Evolutionary conservation across 768 basidiomycete genomes (phyloP), one percentile per base, ranked within the genome.

Genomic region (Russula sp.): DNA sequence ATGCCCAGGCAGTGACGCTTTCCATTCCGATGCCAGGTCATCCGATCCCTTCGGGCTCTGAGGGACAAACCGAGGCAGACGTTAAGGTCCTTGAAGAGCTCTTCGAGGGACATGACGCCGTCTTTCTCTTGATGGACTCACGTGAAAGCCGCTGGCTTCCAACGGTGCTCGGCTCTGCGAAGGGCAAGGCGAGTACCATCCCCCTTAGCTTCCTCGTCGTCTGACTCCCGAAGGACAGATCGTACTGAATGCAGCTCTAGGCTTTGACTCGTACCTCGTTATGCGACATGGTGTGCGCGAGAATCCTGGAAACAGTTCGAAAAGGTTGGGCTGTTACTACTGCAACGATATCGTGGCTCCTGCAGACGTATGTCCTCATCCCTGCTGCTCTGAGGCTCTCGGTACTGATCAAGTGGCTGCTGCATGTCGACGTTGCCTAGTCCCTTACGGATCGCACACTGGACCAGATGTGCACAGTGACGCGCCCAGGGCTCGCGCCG

Each of bases 391-490:
- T 31, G 37, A 39, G 37, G 22, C 3, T 20, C 53, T 14, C 6
- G 31, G 31, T 32, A 13, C 45, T 55, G 13, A 61, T 44, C 13
- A 27, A 53, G 45, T 55, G 37, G 7, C 39, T 55, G 20, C 50
- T 16, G 9, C 31, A 35, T 16, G 35, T 14, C 39, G 16, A 27
- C 34, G 60, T 10, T 50, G 34, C 66, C 5, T 27, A 82, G 86
- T 84, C 84, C 2, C 74, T 89, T 48, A 89, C 90, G 0, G 96
- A 98, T 72, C 82, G 94, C 47, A 96, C 95, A 4, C 82, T 98
- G 14, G 97, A 98, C 73, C 96, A 98, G 73, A 98, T 98, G 96
- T 99, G 97, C 72, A 98, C 97, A 0, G 97, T 99, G 35, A 98
- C 96, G 0, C 79, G 97, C 22, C 97, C 97, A 0, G 96, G 96